phyloP scores from a whole-genome alignment of 2,329 filamentous ascomycete species.

The Ramularia endophylla region DNA sequence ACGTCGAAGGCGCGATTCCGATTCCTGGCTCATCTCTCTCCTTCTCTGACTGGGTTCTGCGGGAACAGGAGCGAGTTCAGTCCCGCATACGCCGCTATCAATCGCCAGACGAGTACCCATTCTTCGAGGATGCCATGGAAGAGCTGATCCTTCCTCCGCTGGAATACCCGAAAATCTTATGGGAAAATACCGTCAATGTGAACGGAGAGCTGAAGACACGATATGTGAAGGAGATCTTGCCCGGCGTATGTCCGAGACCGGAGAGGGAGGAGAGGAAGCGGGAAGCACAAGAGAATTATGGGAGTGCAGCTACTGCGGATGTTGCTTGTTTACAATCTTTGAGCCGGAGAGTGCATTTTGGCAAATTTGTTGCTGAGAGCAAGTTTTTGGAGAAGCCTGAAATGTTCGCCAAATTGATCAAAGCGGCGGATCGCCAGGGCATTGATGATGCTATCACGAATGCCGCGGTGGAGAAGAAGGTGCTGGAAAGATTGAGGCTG shows the following conservation, averaged over 20 bases:
- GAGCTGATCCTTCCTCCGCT: constrained; percentile 80
- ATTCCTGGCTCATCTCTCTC: constrained; percentile 69
- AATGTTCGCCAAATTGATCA: constrained; percentile 75
- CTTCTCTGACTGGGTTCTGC: constrained; percentile 91
- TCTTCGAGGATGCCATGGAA: constrained; percentile 79
- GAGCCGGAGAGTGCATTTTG: constrained; percentile 89
- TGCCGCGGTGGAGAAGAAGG: constrained; percentile 79
- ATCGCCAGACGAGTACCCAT: constrained; percentile 94
- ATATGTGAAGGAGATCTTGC: constrained; percentile 79
- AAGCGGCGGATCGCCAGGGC: constrained; percentile 68
- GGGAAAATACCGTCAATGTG: constrained; percentile 83
- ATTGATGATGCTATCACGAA: constrained; percentile 92
- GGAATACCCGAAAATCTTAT: constrained; percentile 80
- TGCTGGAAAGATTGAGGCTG: constrained; percentile 75
- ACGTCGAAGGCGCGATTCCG: constrained; percentile 69
- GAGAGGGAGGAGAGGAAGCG: constrained; percentile 67
- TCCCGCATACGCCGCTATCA: constrained; percentile 92
- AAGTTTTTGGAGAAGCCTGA: constrained; percentile 85
- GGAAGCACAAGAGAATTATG: constrained; percentile 90
- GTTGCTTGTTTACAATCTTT: constrained; percentile 85
- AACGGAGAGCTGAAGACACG: constrained; percentile 80
- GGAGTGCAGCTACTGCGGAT: constrained; percentile 84
- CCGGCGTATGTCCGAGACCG: constrained; percentile 72
- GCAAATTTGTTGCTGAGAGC: constrained; percentile 95
- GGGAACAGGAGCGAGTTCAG: constrained; percentile 83